Evolutionary conservation across 139 green algal genomes (phyloP), one percentile per base, ranked within the genome.

Genomic region (Chlamydomonas sp.): DNA sequence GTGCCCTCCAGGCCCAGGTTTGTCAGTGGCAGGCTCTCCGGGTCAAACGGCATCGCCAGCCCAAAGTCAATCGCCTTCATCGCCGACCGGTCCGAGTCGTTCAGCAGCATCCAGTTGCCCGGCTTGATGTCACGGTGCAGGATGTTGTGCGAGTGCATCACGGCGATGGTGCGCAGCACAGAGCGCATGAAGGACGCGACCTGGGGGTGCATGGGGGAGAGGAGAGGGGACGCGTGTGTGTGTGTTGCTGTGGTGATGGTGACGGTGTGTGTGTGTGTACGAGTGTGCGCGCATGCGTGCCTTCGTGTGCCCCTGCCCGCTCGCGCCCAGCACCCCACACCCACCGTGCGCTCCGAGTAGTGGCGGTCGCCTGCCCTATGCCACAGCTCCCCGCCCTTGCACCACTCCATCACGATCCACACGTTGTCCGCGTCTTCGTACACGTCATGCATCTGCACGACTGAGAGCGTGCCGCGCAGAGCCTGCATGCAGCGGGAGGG

Each of bases 41-140:
- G 66, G 6, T 72, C 66, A 72, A 58, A 72, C 3, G 66, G 66
- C 66, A 72, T 81, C 3, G 87, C 86, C 65, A 96, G 64, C 13
- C 90, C 90, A 81, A 96, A 96, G 69, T 85, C 84, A 20, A 96
- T 92, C 65, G 90, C 90, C 76, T 95, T 94, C 24, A 96, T 73
- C 0, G 82, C 88, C 0, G 89, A 75, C 22, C 76, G 61, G 3
- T 84, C 69, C 5, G 76, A 73, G 10, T 85, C 63, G 30, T 77
- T 83, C 10, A 91, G 78, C 58, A 96, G 81, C 88, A 96, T 90
- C 73, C 95, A 96, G 78, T 96, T 96, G 65, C 90, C 59, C 33
- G 60, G 71, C 26, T 68, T 69, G 69, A 72, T 49, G 22, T 72
- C 66, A 37, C 66, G 29, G 73, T 96, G 90, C 38, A 96, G 72